Conservation (phyloP, 495 filamentous ascomycete genomes). For the Xylona heveae region DNA sequence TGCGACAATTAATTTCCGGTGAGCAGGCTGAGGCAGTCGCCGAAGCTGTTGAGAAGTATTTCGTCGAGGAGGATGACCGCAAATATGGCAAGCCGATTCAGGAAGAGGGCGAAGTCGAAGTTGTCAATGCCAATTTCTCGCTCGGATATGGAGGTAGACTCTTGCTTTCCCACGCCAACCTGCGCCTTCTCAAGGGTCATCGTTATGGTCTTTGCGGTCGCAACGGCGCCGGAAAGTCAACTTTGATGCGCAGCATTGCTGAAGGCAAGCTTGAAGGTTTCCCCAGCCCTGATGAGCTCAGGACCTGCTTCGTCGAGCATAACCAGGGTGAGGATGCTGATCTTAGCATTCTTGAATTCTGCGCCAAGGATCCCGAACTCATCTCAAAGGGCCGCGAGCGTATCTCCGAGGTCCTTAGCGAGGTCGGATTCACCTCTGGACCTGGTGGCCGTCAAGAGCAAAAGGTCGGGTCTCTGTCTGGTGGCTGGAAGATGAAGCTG, state of each 20-base stretch:
- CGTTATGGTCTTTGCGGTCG: constrained; percentile 91
- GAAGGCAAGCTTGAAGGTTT: constrained; percentile 93
- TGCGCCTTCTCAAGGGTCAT: constrained; percentile 85
- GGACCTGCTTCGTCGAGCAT: constrained; percentile 97
- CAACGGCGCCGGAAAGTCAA: constrained; percentile 96
- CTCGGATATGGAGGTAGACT: constrained; percentile 97
- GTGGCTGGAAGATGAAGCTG: constrained; percentile 99
- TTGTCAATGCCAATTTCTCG: constrained; percentile 96
- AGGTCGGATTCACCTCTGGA: constrained; percentile 84
- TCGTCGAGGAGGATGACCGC: constrained; percentile 60
- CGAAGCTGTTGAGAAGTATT: constrained; percentile 43
- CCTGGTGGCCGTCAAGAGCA: constrained; percentile 73
- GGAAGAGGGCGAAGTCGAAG: constrained; percentile 71
- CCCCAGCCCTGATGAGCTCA: constrained; percentile 70
- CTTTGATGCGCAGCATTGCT: constrained; percentile 91
- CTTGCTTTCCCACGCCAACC: constrained; percentile 85
- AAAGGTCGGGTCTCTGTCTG: constrained; percentile 84
- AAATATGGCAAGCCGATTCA: constrained; percentile 70
- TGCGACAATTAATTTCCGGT: constrained; percentile 33
- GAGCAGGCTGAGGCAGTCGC: constrained; percentile 36
- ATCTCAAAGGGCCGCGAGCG: constrained; percentile 51
- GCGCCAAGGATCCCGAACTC: constrained; percentile 64
- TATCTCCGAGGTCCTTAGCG: constrained; percentile 62
- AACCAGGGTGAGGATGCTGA: constrained; percentile 95
- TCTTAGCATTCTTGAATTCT: constrained; percentile 82